Base-by-base conservation (phyloP, 2,329 filamentous ascomycete species). In the Cyphellophora europaea region DNA sequence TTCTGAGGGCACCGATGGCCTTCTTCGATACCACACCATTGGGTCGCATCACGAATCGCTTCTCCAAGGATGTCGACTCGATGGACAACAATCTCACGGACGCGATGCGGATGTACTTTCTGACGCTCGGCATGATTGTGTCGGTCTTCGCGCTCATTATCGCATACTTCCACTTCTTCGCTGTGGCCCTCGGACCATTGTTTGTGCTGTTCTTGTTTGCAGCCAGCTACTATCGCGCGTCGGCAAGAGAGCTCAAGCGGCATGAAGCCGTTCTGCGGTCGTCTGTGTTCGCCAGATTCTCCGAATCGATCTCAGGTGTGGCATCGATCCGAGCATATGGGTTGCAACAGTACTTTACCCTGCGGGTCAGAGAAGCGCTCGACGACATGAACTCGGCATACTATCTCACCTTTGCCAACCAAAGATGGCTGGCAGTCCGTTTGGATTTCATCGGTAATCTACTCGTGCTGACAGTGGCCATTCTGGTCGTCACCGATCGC, bases 1-100 rank as follows among this genome's bases (percentile, higher is more conserved):
- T 91, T 1, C 56, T 81, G 6, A 65, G 76, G 30, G 77, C 77
- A 3, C 77, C 77, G 1, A 79, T 81, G 86, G 82, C 83, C 4
- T 96, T 96, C 63, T 96, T 96, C 62, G 91, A 98, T 51, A 96
- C 91, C 0, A 96, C 91, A 1, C 91, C 91, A 0, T 71, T 96
- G 1, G 91, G 91, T 13, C 81, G 89, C 23, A 95, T 96, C 56
- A 94, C 87, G 14, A 96, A 96, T 57, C 83, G 91, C 11, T 96
- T 96, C 61, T 93, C 86, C 19, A 82, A 89, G 48, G 91, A 98
- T 52, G 83, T 96, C 27, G 86, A 95, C 52, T 85, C 91, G 37
- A 93, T 96, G 86, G 91, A 96, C 62, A 94, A 94, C 57, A 85
- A 79, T 38, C 63, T 95, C 28, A 82, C 82, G 0, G 89, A 95